Conservation (phyloP, 495 filamentous ascomycete genomes). For the Physcia stellaris region DNA sequence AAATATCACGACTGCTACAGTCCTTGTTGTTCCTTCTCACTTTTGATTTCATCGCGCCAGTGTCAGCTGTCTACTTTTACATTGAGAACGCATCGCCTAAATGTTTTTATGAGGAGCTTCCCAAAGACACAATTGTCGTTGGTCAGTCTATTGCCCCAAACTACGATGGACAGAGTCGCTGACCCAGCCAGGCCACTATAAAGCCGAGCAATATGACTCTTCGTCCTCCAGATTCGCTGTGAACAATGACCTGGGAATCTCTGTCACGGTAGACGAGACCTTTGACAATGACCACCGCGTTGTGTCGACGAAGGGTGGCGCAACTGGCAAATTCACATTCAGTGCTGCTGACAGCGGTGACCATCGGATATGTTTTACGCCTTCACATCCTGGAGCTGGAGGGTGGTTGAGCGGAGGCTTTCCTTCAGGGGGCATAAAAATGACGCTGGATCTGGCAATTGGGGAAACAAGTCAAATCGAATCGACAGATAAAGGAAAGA, state of each 20-base stretch:
- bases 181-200: constrained; percentile 57
- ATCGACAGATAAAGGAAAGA: constrained; percentile 85
- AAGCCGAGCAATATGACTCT: constrained; percentile 64
- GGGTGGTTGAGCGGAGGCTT: constrained; percentile 57
- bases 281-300: constrained; percentile 98
- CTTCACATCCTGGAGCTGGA: constrained; percentile 46
- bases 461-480: constrained; percentile 93
- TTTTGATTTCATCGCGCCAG: constrained; percentile 36
- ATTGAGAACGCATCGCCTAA: constrained; percentile 68
- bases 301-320: constrained; percentile 65
- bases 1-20: too few relatives aligned
- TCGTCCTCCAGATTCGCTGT: constrained; percentile 44
- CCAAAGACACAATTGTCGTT: constrained; percentile 92
- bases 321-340: constrained; percentile 86
- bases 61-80: constrained; percentile 88
- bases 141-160: constrained; percentile 34
- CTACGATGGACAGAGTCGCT: too few relatives aligned
- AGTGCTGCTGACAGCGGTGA: constrained; percentile 84
- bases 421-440: constrained; percentile 58
- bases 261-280: constrained; percentile 86
- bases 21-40: too few relatives aligned
- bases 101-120: constrained; percentile 97
- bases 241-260: constrained; percentile 63
- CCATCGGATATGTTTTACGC: constrained; percentile 88
- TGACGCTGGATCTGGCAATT: constrained; percentile 85